Conservation (phyloP, 495 filamentous ascomycete genomes). For the Corynascus novoguineensis region DNA sequence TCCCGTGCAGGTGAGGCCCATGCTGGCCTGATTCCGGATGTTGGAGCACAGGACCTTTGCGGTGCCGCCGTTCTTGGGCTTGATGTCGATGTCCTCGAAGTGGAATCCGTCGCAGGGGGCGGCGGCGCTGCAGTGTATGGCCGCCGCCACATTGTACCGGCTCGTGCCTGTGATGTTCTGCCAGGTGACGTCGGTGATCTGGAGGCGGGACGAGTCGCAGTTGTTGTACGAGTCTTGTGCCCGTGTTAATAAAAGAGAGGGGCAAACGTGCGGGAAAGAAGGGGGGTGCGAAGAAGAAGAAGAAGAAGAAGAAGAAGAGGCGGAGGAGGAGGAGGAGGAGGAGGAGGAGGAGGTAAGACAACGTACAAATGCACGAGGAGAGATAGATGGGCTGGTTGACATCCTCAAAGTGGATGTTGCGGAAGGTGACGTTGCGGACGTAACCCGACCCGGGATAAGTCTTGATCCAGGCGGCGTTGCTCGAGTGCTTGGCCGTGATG, state of each 20-base stretch:
- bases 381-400: constrained; percentile 55
- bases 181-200: constrained; percentile 49
- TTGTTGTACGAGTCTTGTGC: constrained; percentile 33
- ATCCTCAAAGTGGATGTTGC: constrained; percentile 43
- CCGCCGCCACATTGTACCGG: constrained; percentile 49
- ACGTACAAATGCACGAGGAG: constrained; percentile 48
- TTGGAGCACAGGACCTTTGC: constrained; percentile 44
- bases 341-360: background rate
- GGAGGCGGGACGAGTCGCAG: constrained; percentile 49
- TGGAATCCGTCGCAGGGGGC: constrained; percentile 45
- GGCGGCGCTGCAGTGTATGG: constrained; percentile 47
- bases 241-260: background rate
- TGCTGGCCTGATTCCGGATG: constrained; percentile 36
- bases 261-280: background rate
- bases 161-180: constrained; percentile 53
- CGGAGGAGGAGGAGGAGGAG: background rate
- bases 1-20: constrained; percentile 38
- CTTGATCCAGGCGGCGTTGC: constrained; percentile 53
- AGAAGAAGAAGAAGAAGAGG: background rate
- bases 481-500: constrained; percentile 40
- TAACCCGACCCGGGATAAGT: constrained; percentile 45
- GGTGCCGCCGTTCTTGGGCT: constrained; percentile 35
- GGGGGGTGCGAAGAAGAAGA: background rate
- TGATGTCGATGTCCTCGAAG: constrained; percentile 49
- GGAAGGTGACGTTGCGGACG: constrained; percentile 49